phyloP scores from a whole-genome alignment of 2,329 filamentous ascomycete species.

The Calonectria pauciramosa region DNA sequence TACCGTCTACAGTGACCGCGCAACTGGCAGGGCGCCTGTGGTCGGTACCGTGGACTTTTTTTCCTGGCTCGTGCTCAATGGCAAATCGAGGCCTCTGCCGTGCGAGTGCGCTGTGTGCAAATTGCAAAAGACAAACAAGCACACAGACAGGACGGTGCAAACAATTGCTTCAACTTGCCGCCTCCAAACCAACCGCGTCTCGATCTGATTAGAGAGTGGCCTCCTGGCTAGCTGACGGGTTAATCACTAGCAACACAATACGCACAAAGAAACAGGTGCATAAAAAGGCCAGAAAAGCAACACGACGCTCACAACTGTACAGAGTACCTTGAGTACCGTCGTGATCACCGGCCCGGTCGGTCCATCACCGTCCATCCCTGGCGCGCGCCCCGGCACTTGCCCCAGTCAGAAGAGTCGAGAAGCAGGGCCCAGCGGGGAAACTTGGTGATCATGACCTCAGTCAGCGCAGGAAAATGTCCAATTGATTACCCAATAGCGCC shows the following conservation, averaged over 20 bases:
- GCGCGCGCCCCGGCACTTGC: constrained; percentile 29
- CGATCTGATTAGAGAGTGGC: constrained; percentile 5
- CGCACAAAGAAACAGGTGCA: background rate
- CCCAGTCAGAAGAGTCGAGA: constrained; percentile 47
- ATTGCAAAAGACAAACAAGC: background rate
- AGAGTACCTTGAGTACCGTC: constrained; percentile 10
- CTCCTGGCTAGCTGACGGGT: background rate
- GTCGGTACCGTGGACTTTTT: constrained; percentile 8
- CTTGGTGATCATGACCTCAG: constrained; percentile 53
- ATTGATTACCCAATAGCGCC: constrained; percentile 52
- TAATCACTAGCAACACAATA: background rate
- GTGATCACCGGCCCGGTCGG: constrained; percentile 43
- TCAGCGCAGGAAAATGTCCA: constrained; percentile 42
- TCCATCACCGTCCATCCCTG: constrained; percentile 22
- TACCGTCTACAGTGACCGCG: constrained; percentile 1
- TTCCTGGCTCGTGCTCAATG: background rate
- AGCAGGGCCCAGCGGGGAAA: constrained; percentile 37
- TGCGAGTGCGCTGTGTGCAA: background rate
- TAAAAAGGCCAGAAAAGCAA: background rate
- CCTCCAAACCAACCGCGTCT: background rate
- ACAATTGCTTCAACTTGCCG: background rate
- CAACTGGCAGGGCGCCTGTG: background rate
- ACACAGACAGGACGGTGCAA: constrained; percentile 2
- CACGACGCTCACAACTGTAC: constrained; percentile 7
- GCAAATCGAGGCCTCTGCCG: background rate